Evolutionary conservation across 495 filamentous ascomycete genomes (phyloP).

Genomic region (Achaetomiella virescens): DNA sequence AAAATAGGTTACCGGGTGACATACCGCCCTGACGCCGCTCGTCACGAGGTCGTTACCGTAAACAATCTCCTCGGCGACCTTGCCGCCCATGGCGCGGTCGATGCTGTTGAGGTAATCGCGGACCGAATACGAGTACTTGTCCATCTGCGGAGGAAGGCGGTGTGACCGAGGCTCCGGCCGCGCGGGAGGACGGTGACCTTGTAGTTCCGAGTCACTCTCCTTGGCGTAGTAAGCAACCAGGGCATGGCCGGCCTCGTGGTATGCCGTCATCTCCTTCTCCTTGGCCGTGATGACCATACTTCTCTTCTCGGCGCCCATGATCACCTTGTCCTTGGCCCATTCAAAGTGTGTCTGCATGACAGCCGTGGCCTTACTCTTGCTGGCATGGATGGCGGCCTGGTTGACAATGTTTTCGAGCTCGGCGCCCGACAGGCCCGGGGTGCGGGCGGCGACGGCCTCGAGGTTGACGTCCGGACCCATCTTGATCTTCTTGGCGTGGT

Average conservation of each 20-base stretch:
- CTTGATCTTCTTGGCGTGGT: constrained; percentile 86
- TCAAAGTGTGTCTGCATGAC: constrained; percentile 81
- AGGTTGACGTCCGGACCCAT: constrained; percentile 73
- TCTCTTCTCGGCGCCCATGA: constrained; percentile 90
- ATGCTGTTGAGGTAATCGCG: constrained; percentile 68
- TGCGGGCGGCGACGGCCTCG: constrained; percentile 73
- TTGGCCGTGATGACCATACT: constrained; percentile 82
- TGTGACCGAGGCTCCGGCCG: constrained; percentile 77
- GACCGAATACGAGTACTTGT: constrained; percentile 73
- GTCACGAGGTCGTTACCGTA: constrained; percentile 85
- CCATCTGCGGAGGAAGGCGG: constrained; percentile 79
- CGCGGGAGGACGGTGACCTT: constrained; percentile 96
- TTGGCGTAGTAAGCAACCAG: constrained; percentile 76
- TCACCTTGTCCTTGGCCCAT: constrained; percentile 96
- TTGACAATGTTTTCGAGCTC: constrained; percentile 96
- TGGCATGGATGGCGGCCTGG: constrained; percentile 87
- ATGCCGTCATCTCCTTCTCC: constrained; percentile 85
- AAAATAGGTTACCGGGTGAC: constrained; percentile 22
- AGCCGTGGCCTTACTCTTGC: constrained; percentile 64
- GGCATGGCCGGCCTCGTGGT: constrained; percentile 95
- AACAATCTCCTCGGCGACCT: constrained; percentile 88
- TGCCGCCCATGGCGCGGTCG: constrained; percentile 82
- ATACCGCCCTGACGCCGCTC: constrained; percentile 68
- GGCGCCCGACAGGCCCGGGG: constrained; percentile 87
- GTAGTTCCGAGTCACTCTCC: constrained; percentile 64